These are phyloP conservation scores for Magnusiomyces tetraspermus DNA, from an alignment of 1,139 yeast genomes.

Conservation along the genomic window DNA sequence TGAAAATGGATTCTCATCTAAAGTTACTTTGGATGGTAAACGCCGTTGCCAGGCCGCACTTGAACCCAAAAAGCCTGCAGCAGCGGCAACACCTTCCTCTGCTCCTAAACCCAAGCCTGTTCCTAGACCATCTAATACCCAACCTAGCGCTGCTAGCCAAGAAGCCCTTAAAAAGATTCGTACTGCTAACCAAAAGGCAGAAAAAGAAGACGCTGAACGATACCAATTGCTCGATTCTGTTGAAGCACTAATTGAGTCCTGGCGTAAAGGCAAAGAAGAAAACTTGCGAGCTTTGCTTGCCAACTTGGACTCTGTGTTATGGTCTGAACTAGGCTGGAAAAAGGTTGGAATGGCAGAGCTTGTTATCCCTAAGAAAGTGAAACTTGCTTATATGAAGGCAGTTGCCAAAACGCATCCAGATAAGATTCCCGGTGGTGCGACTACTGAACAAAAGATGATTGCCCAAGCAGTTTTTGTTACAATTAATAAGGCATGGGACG, in stretches of 20 bases:
- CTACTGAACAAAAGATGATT: slow-evolving; percentile 67
- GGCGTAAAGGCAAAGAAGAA: slow-evolving; percentile 71
- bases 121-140: slow-evolving; percentile 20
- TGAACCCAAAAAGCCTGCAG: slow-evolving; percentile 27
- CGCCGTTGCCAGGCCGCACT: slow-evolving; percentile 64
- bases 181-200: slow-evolving; percentile 41
- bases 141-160: slow-evolving; percentile 28
- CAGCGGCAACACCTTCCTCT: slow-evolving; percentile 19
- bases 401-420: slow-evolving; percentile 93
- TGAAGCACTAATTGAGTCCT: slow-evolving; percentile 42
- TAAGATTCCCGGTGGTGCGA: slow-evolving; percentile 49
- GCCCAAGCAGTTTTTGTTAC: slow-evolving; percentile 82
- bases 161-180: slow-evolving; percentile 42
- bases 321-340: slow-evolving; percentile 57
- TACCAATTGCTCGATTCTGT: slow-evolving; percentile 54
- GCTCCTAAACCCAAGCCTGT: slow-evolving; percentile 18
- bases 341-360: slow-evolving; percentile 60
- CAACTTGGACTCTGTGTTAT: slow-evolving; percentile 53
- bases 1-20: slow-evolving; percentile 56
- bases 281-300: slow-evolving; percentile 68
- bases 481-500: slow-evolving; percentile 86
- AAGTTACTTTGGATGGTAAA: slow-evolving; percentile 66
- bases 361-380: slow-evolving; percentile 85
- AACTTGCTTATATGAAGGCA: slow-evolving; percentile 81
- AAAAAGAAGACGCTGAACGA: slow-evolving; percentile 46